A percentile compares a stretch with the other conserved stretches of the same genome.
Evolutionary conservation across 345 rosid species (phyloP).

Genomic region (Combretum micranthum): DNA sequence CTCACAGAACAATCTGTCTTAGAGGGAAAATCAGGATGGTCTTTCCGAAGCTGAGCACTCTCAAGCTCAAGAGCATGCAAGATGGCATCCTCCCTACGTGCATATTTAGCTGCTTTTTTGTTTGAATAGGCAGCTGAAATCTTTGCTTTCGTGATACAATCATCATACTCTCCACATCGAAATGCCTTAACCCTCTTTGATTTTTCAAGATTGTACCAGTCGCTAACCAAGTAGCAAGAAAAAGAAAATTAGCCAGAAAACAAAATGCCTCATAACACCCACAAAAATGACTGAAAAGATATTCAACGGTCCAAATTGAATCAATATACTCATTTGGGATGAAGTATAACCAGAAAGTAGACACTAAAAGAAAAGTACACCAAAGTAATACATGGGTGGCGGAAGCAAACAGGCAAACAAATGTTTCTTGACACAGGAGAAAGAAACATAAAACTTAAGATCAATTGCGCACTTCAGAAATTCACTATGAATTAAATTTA

Average conservation of each 20-base stretch:
- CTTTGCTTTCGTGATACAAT: constrained; percentile 79
- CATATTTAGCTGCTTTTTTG: constrained; percentile 70
- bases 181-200: constrained; percentile 93
- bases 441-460: too few species aligned
- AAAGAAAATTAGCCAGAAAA: constrained; percentile 4
- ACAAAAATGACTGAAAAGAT: not conserved
- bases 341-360: too few species aligned
- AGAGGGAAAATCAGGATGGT: constrained; percentile 30
- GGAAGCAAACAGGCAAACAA: not conserved
- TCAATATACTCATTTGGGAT: too few species aligned
- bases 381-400: too few species aligned
- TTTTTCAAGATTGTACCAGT: constrained; percentile 94
- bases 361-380: too few species aligned
- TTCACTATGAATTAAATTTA: too few species aligned
- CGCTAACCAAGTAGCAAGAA: constrained; percentile 37
- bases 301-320: not conserved
- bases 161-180: constrained; percentile 92
- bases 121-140: constrained; percentile 61
- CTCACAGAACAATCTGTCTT: constrained; percentile 24
- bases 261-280: constrained; percentile 5
- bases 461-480: too few species aligned
- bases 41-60: constrained; percentile 56
- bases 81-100: constrained; percentile 93
- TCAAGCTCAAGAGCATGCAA: constrained; percentile 90
- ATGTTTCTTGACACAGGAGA: not conserved